Evolutionary conservation across 2,329 filamentous ascomycete genomes (phyloP).

Genomic region (Cercospora sp.): DNA sequence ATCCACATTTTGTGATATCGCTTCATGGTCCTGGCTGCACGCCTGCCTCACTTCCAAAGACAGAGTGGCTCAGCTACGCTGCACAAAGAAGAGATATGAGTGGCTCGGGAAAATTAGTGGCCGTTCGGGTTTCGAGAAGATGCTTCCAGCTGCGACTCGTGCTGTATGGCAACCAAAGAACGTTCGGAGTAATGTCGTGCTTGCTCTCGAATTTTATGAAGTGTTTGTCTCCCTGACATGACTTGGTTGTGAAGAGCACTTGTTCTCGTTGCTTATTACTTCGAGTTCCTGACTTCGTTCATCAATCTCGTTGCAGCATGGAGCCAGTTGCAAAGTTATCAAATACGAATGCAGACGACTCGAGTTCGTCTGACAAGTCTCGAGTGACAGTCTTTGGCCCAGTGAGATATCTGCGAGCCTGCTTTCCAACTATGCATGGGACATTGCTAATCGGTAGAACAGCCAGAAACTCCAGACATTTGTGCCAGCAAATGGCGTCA

Average conservation of each 20-base stretch:
- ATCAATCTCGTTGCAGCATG: not conserved
- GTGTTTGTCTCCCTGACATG: not conserved
- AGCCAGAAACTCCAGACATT: not conserved
- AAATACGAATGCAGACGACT: not conserved
- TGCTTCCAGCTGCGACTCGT: not conserved
- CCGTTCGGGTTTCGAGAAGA: not conserved
- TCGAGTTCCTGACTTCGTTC: not conserved
- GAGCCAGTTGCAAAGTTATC: not conserved
- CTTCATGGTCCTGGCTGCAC: too few species aligned
- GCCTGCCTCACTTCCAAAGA: too few species aligned
- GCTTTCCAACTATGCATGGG: not conserved
- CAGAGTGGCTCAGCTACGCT: too few species aligned
- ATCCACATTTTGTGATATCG: too few species aligned
- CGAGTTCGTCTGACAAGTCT: not conserved
- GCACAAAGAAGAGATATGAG: too few species aligned
- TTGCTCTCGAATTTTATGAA: not conserved
- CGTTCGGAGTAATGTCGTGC: not conserved
- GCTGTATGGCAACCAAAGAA: not conserved
- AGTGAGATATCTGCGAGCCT: not conserved
- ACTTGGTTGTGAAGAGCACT: not conserved
- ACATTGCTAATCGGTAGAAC: not conserved
- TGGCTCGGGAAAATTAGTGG: too few species aligned
- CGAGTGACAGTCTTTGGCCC: not conserved
- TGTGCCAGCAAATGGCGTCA: not conserved
- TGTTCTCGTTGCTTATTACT: not conserved